A percentile compares a stretch with the other conserved stretches of the same genome.
These are phyloP conservation scores for Blepharisma stoltei DNA, from an alignment of 73 alveolate species.

Conservation along the genomic window DNA sequence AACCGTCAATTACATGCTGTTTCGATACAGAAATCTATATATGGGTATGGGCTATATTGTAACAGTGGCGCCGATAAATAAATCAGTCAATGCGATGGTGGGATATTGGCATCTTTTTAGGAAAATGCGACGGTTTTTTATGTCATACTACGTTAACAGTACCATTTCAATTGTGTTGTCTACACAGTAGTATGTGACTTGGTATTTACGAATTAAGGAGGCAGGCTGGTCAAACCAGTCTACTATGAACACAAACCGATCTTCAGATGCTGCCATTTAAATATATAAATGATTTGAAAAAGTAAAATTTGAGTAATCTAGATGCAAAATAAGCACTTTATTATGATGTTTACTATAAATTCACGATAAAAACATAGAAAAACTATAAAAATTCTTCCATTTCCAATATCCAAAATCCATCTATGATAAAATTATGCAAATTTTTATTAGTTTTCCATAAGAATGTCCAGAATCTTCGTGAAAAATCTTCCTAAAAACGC, in stretches of 20 bases:
- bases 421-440: too few species aligned
- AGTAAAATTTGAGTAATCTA: too few species aligned
- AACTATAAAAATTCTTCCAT: too few species aligned
- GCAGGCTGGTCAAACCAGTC: conserved; percentile 95
- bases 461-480: conserved; percentile 67
- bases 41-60: too few species aligned
- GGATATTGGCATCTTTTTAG: conserved; percentile 86
- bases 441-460: too few species aligned
- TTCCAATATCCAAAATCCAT: too few species aligned
- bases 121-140: conserved; percentile 84
- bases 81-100: conserved; percentile 68
- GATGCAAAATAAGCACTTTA: too few species aligned
- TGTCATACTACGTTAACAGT: conserved; percentile 64
- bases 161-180: conserved; percentile 95
- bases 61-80: conserved; percentile 84
- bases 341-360: too few species aligned
- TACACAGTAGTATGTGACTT: conserved; percentile 78
- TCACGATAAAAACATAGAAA: too few species aligned
- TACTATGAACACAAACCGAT: conserved; percentile 82
- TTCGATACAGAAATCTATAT: too few species aligned
- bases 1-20: too few species aligned
- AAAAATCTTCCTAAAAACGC: conserved; percentile 82
- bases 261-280: conserved; percentile 44
- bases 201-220: conserved; percentile 75
- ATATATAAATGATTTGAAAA: too few species aligned